Evolutionary conservation across 441 rosid species (phyloP).

Genomic region (Euphorbia celastroides): DNA sequence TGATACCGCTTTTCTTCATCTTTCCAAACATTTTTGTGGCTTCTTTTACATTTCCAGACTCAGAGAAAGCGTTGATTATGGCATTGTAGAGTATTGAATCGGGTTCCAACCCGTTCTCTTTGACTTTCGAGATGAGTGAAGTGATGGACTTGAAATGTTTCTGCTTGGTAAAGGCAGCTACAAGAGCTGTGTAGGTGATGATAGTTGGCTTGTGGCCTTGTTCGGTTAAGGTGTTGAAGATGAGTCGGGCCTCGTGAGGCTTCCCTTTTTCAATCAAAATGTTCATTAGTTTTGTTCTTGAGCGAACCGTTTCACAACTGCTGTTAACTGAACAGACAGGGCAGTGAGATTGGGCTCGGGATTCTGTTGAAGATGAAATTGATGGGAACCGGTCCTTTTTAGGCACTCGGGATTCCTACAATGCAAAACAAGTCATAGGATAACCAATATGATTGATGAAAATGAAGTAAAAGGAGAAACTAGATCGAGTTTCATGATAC

Average conservation of each 20-base stretch:
- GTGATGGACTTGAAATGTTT: conserved; percentile 58
- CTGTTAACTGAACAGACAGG: conserved; percentile 47
- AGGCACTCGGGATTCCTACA: conserved; percentile 35
- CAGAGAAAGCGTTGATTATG: conserved; percentile 81
- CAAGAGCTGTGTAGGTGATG: conserved; percentile 76
- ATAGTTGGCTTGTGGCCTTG: conserved; percentile 84
- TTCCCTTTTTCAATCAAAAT: conserved; percentile 59
- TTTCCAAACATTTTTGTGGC: conserved; percentile 71
- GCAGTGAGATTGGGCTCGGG: conserved; percentile 36
- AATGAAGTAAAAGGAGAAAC: background rate
- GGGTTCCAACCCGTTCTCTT: conserved; percentile 65
- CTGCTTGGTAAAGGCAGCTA: conserved; percentile 65
- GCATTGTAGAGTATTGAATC: conserved; percentile 91
- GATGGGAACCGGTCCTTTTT: conserved; percentile 35
- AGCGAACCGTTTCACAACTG: conserved; percentile 59
- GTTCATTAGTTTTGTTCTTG: conserved; percentile 85
- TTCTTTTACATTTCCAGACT: conserved; percentile 69
- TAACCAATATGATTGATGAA: background rate
- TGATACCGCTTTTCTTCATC: conserved; percentile 73
- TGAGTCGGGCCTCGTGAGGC: conserved; percentile 66
- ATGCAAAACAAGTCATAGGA: conserved; percentile 10
- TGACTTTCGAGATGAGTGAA: conserved; percentile 54
- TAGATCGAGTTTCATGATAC: background rate
- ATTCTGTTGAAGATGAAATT: conserved; percentile 24
- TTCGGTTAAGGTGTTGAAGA: conserved; percentile 58